Base-by-base conservation (phyloP, 805 yeast species). In the Kuraishia floccosa region DNA sequence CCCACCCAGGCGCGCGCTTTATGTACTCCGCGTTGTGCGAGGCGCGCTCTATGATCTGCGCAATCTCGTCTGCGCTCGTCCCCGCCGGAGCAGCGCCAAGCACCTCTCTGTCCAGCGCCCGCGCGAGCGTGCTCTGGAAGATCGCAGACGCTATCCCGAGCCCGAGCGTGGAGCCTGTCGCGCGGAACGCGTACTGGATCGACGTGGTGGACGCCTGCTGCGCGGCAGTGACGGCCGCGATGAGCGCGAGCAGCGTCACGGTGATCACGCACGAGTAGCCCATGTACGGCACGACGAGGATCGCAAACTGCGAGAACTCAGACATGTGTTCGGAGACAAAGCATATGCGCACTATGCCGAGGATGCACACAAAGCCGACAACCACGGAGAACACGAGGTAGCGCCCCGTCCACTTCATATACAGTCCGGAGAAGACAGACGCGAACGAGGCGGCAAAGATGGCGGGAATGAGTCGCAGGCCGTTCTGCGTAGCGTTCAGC, bases 181-280 rank as follows among this genome's bases (percentile, higher is more conserved):
- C 66, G 49, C 82, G 62, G 46, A 75, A 75, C 1, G 79, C 68
- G 41, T 76, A 76, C 39, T 72, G 78, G 37, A 76, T 69, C 3
- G 82, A 71, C 0, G 82, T 76, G 1, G 78, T 72, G 17, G 79
- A 62, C 2, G 82, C 78, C 46, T 78, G 87, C 40, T 63, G 67
- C 34, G 74, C 70, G 24, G 61, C 50, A 2, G 85, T 84, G 7
- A 75, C 86, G 2, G 85, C 74, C 2, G 86, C 80, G 39, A 79
- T 76, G 56, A 77, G 64, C 1, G 85, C 72, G 15, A 78, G 51
- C 27, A 79, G 56, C 0, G 84, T 76, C 9, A 76, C 72, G 0
- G 86, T 78, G 39, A 79, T 60, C 50, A 76, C 60, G 3, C 70
- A 62, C 1, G 82, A 55, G 38, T 66, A 67, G 1, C 79, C 76